phyloP scores from a whole-genome alignment of 495 filamentous ascomycete genomes.

The Tuber brumale region DNA sequence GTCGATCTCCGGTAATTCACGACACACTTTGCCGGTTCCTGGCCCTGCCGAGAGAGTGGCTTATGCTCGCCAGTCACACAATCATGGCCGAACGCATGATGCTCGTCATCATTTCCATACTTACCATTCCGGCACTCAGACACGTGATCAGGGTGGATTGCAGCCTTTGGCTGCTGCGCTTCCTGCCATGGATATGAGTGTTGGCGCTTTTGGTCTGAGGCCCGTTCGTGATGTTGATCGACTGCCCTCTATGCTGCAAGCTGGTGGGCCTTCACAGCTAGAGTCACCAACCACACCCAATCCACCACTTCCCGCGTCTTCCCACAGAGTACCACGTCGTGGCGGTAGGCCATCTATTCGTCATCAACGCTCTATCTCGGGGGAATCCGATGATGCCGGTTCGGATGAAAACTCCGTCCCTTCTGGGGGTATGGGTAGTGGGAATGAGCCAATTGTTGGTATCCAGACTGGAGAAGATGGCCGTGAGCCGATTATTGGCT shows the following conservation, averaged over 20 bases:
- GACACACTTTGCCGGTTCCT: conserved; percentile 38
- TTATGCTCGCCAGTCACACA: conserved; percentile 52
- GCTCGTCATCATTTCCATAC: conserved; percentile 52
- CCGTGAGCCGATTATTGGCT: conserved; percentile 65
- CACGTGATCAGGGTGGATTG: conserved; percentile 41
- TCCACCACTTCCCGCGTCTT: conserved; percentile 48
- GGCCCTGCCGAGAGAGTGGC: conserved; percentile 44
- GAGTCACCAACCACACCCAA: conserved; percentile 88
- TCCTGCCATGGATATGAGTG: conserved; percentile 61
- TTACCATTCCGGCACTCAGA: conserved; percentile 46
- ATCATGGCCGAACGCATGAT: conserved; percentile 45
- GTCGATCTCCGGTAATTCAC: conserved; percentile 48
- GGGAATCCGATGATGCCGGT: conserved; percentile 80
- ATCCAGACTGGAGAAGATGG: conserved; percentile 73
- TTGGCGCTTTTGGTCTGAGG: conserved; percentile 65
- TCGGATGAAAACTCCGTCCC: conserved; percentile 71
- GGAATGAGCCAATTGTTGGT: conserved; percentile 63
- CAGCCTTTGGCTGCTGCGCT: conserved; percentile 64
- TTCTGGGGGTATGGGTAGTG: conserved; percentile 57
- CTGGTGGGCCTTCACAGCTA: conserved; percentile 74
- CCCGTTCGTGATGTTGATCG: conserved; percentile 82
- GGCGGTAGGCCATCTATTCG: conserved; percentile 69
- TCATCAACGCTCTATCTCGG: conserved; percentile 78
- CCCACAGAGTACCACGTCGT: conserved; percentile 39
- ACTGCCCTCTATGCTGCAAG: conserved; percentile 74